These are phyloP conservation scores for Candida patagonica DNA, from an alignment of 805 yeast species.

Conservation along the genomic window DNA sequence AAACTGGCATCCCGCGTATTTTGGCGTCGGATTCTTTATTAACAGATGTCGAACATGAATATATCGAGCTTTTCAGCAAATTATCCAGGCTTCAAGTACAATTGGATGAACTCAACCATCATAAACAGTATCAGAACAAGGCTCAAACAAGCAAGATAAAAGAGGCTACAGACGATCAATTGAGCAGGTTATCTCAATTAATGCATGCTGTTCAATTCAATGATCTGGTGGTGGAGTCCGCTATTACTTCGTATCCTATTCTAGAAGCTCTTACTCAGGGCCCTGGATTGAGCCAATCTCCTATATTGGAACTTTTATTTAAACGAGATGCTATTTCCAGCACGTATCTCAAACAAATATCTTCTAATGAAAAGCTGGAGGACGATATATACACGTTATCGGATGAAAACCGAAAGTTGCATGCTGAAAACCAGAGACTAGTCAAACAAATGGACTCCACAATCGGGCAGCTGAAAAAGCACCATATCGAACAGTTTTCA, in stretches of 20 bases:
- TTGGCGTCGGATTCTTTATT: slow-evolving; percentile 4
- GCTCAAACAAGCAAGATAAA: neutral
- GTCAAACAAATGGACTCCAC: slow-evolving; percentile 4
- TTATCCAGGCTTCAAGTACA: neutral
- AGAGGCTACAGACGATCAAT: neutral
- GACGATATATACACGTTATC: neutral
- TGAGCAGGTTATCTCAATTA: neutral
- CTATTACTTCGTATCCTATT: neutral
- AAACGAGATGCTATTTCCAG: slow-evolving; percentile 1
- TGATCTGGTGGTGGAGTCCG: slow-evolving; percentile 5
- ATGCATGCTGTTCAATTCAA: neutral
- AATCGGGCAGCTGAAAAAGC: neutral
- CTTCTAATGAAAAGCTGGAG: neutral
- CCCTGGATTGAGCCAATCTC: slow-evolving; percentile 2
- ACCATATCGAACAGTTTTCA: slow-evolving; percentile 6
- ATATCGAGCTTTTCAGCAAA: slow-evolving; percentile 1
- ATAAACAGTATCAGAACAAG: neutral
- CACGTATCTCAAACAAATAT: neutral
- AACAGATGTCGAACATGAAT: slow-evolving; percentile 8
- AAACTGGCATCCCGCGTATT: slow-evolving; percentile 11
- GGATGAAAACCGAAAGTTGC: slow-evolving; percentile 2
- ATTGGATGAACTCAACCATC: slow-evolving; percentile 3
- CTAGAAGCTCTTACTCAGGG: slow-evolving; percentile 6
- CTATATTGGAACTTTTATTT: slow-evolving; percentile 3
- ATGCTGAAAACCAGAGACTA: slow-evolving; percentile 3